Evolutionary conservation across 805 yeast genomes (phyloP).

Genomic region (Candida ponderosae): DNA sequence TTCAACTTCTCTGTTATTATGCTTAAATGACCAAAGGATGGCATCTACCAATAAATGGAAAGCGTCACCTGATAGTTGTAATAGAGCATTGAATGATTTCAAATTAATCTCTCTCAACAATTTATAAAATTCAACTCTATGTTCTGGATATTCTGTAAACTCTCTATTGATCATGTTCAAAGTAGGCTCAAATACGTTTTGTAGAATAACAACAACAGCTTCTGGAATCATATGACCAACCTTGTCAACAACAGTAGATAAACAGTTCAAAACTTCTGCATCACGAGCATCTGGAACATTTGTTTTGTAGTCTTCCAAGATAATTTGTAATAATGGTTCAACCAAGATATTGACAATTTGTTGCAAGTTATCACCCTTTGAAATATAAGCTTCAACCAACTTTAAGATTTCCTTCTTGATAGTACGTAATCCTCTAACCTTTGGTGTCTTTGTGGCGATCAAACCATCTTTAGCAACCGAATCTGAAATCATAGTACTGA

Average conservation of each 20-base stretch:
- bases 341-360: slow-evolving; percentile 79
- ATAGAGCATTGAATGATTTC: slow-evolving; percentile 77
- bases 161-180: slow-evolving; percentile 93
- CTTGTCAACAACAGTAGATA: slow-evolving; percentile 81
- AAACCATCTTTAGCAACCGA: slow-evolving; percentile 74
- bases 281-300: slow-evolving; percentile 96
- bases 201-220: slow-evolving; percentile 80
- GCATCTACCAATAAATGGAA: slow-evolving; percentile 89
- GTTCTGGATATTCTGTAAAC: slow-evolving; percentile 95
- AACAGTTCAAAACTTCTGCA: slow-evolving; percentile 93
- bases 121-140: slow-evolving; percentile 92
- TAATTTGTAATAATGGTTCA: slow-evolving; percentile 76
- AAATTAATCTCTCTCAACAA: slow-evolving; percentile 79
- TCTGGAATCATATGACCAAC: slow-evolving; percentile 86
- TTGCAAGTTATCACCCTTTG: slow-evolving; percentile 75
- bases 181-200: slow-evolving; percentile 90
- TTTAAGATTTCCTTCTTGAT: slow-evolving; percentile 90
- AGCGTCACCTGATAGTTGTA: slow-evolving; percentile 85
- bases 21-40: slow-evolving; percentile 97
- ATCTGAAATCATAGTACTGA: slow-evolving; percentile 75
- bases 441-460: slow-evolving; percentile 90
- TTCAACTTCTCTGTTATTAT: slow-evolving; percentile 94
- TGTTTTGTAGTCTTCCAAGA: slow-evolving; percentile 78
- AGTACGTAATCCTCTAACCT: slow-evolving; percentile 91
- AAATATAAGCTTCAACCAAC: slow-evolving; percentile 80